Conservation (phyloP, 129 eudicot species). For the Centella asiatica region DNA sequence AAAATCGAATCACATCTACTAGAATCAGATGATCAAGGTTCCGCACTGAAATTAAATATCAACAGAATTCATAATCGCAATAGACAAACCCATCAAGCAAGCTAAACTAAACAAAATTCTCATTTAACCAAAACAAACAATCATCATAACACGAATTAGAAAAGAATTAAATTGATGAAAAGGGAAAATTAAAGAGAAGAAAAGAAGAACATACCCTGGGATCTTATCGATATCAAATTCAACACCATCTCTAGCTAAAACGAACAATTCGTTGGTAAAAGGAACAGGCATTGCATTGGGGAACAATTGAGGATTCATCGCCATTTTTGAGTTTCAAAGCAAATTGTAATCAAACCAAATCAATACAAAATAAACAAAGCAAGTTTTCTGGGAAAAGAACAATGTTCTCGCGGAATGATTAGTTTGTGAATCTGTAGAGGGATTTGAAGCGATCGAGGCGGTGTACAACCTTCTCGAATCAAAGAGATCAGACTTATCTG, state of each 20-base stretch:
- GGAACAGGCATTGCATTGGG: slow-evolving; percentile 89
- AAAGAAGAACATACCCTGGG: slow-evolving; percentile 43
- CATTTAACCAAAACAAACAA: background rate
- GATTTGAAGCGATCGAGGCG: too few species aligned
- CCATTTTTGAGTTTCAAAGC: slow-evolving; percentile 30
- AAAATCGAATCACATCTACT: too few species aligned
- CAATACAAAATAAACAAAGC: background rate
- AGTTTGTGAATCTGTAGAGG: too few species aligned
- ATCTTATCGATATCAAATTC: slow-evolving; percentile 91
- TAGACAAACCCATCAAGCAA: too few species aligned
- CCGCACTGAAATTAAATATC: too few species aligned
- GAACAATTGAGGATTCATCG: slow-evolving; percentile 73
- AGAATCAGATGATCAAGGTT: too few species aligned
- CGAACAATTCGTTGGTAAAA: slow-evolving; percentile 76
- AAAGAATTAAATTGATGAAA: background rate
- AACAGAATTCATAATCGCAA: too few species aligned
- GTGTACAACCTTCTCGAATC: too few species aligned
- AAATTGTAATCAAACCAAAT: background rate
- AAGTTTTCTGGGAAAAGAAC: background rate
- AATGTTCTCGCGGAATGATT: too few species aligned
- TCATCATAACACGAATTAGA: background rate
- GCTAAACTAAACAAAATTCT: too few species aligned
- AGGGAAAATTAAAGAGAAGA: background rate
- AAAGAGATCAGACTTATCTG: too few species aligned
- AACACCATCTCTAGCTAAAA: slow-evolving; percentile 84